Base-by-base conservation (phyloP, 179 eudicot species). In the Drosera spatulata region DNA sequence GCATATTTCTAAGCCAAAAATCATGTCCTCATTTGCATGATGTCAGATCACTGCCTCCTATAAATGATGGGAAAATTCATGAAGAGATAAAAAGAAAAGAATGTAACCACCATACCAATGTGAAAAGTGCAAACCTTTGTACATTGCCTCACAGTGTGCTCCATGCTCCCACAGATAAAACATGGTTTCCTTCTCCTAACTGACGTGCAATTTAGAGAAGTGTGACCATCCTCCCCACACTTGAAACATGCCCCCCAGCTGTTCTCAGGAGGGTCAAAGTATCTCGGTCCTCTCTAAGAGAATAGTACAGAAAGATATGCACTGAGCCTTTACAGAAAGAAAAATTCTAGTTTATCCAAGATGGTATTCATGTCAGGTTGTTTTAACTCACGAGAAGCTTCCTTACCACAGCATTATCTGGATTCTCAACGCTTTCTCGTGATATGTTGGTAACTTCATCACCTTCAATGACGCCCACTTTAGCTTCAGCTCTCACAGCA, bases 331-430 rank as follows among this genome's bases (percentile, higher is more conserved):
- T 48, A 66, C 64, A 61, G 33, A 22, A 22, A 22, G 33, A 8
- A 14, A 67, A 66, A 64, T 62, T 13, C 22, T 41, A 42, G 62
- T 67, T 52, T 60, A 33, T 22, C 33, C 55, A 67, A 71, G 60
- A 60, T 61, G 77, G 69, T 69, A 66, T 66, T 72, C 67, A 58
- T 59, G 68, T 59, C 60, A 74, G 58, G 63, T 61, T 71, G 66
- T 53, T 71, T 77, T 69, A 77, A 88, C 99, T 89, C 94, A 93
- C 99, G 80, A 93, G 99, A 86, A 93, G 99, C 81, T 71, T 82
- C 55, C 90, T 79, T 10, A 93, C 60, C 66, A 93, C 86, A 60
- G 39, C 70, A 63, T 86, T 93, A 55, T 86, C 85, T 51, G 85
- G 53, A 52, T 55, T 66, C 56, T 79, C 81, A 33, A 53, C 82